phyloP scores from a whole-genome alignment of 306 rosid genomes.

The Rosa multiflora region DNA sequence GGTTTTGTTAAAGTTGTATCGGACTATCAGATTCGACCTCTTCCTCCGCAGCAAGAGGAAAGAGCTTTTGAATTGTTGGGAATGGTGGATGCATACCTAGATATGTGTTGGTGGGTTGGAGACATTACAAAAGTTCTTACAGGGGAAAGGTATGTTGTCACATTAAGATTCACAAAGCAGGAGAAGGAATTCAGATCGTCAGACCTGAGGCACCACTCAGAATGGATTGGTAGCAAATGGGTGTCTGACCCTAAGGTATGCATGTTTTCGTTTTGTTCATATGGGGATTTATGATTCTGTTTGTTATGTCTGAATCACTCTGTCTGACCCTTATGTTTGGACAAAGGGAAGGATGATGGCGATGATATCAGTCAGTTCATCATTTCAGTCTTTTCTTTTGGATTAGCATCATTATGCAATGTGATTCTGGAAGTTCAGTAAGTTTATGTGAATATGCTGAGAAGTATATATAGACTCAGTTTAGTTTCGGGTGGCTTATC shows the following conservation, averaged over 20 bases:
- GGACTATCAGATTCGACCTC: conserved; percentile 21
- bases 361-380: neutral
- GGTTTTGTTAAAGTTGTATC: neutral
- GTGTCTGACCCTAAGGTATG: neutral
- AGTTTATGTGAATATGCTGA: conserved; percentile 2
- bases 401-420: neutral
- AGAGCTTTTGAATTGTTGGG: neutral
- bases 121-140: neutral
- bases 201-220: conserved; percentile 16
- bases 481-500: neutral
- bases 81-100: conserved; percentile 16
- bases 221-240: conserved; percentile 8
- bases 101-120: conserved; percentile 24
- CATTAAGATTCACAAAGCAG: neutral
- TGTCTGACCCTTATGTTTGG: neutral
- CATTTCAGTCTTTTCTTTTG: neutral
- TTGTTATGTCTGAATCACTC: neutral
- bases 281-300: neutral
- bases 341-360: neutral
- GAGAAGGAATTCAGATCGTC: conserved; percentile 8
- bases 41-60: neutral
- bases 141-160: neutral
- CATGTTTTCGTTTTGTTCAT: neutral
- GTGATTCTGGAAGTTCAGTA: neutral
- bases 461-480: neutral